These are phyloP conservation scores for Raddia guianensis DNA, from an alignment of 176 grass and related monocot genomes.

Conservation along the genomic window DNA sequence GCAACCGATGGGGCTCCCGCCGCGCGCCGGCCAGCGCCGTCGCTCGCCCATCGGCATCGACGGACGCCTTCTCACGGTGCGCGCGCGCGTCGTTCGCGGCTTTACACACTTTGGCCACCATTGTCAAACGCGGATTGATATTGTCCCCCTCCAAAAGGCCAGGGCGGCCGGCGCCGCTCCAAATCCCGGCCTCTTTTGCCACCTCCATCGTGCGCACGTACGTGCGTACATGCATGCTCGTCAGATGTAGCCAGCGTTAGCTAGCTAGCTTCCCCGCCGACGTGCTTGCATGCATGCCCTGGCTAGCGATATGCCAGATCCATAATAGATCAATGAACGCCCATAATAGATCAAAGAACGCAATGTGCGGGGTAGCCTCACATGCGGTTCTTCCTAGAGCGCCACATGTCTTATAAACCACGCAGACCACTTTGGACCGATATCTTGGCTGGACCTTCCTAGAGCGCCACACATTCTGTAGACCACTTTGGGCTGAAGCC, in stretches of 20 bases:
- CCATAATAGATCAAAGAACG: no score
- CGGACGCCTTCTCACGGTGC: background rate
- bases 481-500: no score
- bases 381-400: no score
- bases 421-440: no score
- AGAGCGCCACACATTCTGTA: no score
- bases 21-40: background rate
- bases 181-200: slow-evolving; percentile 1
- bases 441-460: no score
- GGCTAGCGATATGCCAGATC: no score
- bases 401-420: no score
- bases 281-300: background rate
- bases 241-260: background rate
- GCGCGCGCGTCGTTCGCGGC: background rate
- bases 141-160: slow-evolving; percentile 14
- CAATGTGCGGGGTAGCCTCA: no score
- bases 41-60: background rate
- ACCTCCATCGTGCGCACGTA: slow-evolving; percentile 1
- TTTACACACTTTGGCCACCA: slow-evolving; percentile 9
- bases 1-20: background rate
- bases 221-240: background rate
- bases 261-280: background rate
- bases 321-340: no score
- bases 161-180: background rate
- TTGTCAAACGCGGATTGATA: slow-evolving; percentile 17